These are phyloP conservation scores for Malassezia pachydermatis DNA, from an alignment of 1,284 basidiomycete species.

Conservation along the genomic window DNA sequence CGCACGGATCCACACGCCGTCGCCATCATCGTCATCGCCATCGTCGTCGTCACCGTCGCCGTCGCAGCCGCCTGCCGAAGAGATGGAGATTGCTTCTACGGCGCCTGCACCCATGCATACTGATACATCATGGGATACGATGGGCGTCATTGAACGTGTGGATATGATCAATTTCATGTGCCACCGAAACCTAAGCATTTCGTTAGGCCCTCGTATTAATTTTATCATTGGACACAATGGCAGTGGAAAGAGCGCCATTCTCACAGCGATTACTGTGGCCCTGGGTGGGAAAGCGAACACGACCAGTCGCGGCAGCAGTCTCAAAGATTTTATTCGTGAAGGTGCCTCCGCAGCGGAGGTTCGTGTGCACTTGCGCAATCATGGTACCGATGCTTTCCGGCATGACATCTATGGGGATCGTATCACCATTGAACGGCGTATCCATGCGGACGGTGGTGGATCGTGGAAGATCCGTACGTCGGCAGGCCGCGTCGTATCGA, in stretches of 20 bases:
- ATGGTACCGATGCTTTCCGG: constrained; percentile 76
- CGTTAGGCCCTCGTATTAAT: constrained; percentile 81
- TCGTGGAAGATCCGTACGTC: constrained; percentile 71
- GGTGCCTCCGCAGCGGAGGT: constrained; percentile 71
- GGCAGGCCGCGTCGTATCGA: constrained; percentile 61
- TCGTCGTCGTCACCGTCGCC: background rate
- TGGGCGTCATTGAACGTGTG: constrained; percentile 72
- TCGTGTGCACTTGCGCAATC: constrained; percentile 70
- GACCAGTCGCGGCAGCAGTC: constrained; percentile 67
- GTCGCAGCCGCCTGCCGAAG: background rate
- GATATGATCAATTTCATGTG: constrained; percentile 94
- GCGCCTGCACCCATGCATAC: background rate
- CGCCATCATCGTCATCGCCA: too few relatives aligned
- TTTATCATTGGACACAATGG: constrained; percentile 80
- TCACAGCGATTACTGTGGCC: constrained; percentile 85
- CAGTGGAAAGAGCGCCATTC: constrained; percentile 74
- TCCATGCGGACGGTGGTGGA: constrained; percentile 64
- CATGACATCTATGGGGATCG: constrained; percentile 70
- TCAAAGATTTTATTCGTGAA: constrained; percentile 80
- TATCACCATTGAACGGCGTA: constrained; percentile 72
- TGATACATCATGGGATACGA: background rate
- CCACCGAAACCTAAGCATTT: constrained; percentile 65
- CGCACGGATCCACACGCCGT: constrained; percentile 8
- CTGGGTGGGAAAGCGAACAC: constrained; percentile 81
- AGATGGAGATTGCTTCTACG: background rate